These are phyloP conservation scores for Cladorrhinum samala DNA, from an alignment of 495 filamentous ascomycete species.

Conservation along the genomic window DNA sequence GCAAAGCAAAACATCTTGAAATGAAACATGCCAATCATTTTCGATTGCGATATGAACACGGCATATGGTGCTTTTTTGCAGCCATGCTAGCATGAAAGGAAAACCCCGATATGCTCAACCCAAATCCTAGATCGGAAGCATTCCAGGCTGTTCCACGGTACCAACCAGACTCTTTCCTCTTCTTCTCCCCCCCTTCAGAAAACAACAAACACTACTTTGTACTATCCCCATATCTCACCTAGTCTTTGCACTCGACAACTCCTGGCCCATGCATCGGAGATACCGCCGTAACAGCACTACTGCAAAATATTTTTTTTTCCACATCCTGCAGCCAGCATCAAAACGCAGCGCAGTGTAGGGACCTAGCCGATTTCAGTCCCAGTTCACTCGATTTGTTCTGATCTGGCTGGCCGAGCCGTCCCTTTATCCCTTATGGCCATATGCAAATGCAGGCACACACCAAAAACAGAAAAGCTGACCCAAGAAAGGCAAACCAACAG, in stretches of 20 bases:
- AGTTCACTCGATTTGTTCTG: neutral
- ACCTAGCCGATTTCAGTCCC: neutral
- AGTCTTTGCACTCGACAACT: too few relatives aligned
- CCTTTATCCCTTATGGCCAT: neutral
- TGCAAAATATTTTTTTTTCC: too few relatives aligned
- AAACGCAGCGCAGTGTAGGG: neutral
- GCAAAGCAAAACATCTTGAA: neutral
- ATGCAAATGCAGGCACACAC: neutral
- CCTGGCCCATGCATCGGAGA: too few relatives aligned
- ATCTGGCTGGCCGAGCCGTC: neutral
- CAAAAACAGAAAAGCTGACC: neutral
- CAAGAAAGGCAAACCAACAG: too few relatives aligned
- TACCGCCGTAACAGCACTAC: too few relatives aligned
- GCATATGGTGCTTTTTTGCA: too few relatives aligned
- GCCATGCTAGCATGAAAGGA: neutral
- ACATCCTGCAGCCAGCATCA: neutral
- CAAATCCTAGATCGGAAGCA: neutral
- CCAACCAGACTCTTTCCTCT: neutral
- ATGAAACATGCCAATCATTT: neutral
- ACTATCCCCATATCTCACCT: neutral
- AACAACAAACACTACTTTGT: too few relatives aligned
- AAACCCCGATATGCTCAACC: neutral
- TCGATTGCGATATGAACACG: neutral
- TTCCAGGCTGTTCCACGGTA: neutral
- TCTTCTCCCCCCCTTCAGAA: neutral